phyloP scores from a whole-genome alignment of 2,329 filamentous ascomycete species.

The Blumeriella jaapii region DNA sequence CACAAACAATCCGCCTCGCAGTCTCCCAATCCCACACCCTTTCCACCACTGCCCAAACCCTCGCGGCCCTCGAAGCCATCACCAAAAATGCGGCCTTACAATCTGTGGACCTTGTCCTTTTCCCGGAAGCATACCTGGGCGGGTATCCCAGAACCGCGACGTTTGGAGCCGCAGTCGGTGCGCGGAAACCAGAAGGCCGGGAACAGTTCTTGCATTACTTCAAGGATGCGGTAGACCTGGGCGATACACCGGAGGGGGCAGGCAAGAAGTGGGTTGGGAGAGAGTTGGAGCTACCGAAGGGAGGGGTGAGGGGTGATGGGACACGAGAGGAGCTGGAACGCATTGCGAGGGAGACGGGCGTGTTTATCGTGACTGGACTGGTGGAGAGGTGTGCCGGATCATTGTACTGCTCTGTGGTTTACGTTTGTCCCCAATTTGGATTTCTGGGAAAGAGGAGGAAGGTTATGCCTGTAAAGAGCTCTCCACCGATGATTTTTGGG shows the following conservation, averaged over 20 bases:
- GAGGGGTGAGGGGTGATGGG: slow-evolving; percentile 52
- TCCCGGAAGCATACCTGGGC: slow-evolving; percentile 86
- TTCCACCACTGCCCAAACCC: slow-evolving; percentile 41
- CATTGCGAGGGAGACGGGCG: slow-evolving; percentile 63
- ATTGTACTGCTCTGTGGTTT: slow-evolving; percentile 73
- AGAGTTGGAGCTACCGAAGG: slow-evolving; percentile 33
- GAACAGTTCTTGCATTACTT: slow-evolving; percentile 80
- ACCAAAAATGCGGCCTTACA: slow-evolving; percentile 49
- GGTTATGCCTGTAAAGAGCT: slow-evolving; percentile 61
- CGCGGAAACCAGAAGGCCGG: slow-evolving; percentile 54
- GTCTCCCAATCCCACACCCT: slow-evolving; percentile 41
- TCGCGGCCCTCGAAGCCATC: slow-evolving; percentile 52
- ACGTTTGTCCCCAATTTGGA: slow-evolving; percentile 65
- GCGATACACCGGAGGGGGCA: slow-evolving; percentile 61
- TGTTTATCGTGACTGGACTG: slow-evolving; percentile 71
- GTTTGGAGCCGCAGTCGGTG: slow-evolving; percentile 67
- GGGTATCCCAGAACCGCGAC: slow-evolving; percentile 76
- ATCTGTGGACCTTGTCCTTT: slow-evolving; percentile 59
- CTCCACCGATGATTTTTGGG: not conserved
- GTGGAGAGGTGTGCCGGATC: slow-evolving; percentile 75
- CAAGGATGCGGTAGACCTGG: slow-evolving; percentile 66
- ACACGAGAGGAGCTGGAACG: slow-evolving; percentile 70
- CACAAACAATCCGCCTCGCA: slow-evolving; percentile 25
- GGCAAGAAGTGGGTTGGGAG: slow-evolving; percentile 37
- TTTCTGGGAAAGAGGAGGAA: slow-evolving; percentile 78